A percentile compares a stretch with the other conserved stretches of the same genome.
Evolutionary conservation across 306 rosid genomes (phyloP).

Genomic region (Medicago truncatula): MtrunA17r5.0-ANR NC_053049.1:32317501-32318000

Average conservation of each 20-base stretch:
- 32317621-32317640: neutral
- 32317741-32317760: conserved; percentile 19
- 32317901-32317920: neutral
- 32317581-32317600: neutral
- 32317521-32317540: neutral
- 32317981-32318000: conserved; percentile 68
- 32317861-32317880: conserved; percentile 5
- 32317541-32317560: no score
- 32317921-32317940: conserved; percentile 32
- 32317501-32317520: neutral
- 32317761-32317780: neutral
- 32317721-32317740: conserved; percentile 11
- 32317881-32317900: conserved; percentile 12
- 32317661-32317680: neutral
- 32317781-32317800: neutral
- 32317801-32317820: conserved; percentile 23
- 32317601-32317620: neutral
- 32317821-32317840: neutral
- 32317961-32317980: conserved; percentile 85
- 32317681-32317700: neutral
- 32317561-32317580: neutral
- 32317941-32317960: conserved; percentile 96
- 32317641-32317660: no score
- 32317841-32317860: conserved; percentile 6
- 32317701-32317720: neutral